phyloP scores from a whole-genome alignment of 2,329 filamentous ascomycete species.

The Aureobasidium sp. region DNA sequence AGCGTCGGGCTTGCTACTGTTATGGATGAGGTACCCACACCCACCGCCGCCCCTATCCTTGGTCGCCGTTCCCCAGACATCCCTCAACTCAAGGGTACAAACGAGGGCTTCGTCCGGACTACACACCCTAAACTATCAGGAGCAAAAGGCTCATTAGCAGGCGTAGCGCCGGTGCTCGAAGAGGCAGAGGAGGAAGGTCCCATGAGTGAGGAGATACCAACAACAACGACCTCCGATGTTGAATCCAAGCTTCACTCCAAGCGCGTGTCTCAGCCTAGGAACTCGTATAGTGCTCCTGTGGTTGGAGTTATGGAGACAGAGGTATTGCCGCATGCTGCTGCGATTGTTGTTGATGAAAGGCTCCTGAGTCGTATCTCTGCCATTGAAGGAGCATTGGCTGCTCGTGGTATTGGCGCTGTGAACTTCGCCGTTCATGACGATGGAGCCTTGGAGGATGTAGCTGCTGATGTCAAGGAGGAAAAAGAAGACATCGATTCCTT shows the following conservation, averaged over 20 bases:
- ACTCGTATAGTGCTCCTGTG: not conserved
- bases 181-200: not conserved
- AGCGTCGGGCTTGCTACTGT: not conserved
- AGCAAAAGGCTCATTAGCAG: not conserved
- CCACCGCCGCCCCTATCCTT: not conserved
- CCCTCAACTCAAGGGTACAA: not conserved
- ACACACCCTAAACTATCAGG: not conserved
- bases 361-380: not conserved
- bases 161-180: not conserved
- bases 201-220: not conserved
- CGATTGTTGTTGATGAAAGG: not conserved
- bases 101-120: not conserved
- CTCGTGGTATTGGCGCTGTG: not conserved
- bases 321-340: not conserved
- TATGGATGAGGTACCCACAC: not conserved
- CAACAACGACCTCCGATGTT: not conserved
- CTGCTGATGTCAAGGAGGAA: not conserved
- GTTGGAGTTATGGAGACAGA: not conserved
- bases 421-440: conserved; percentile 10
- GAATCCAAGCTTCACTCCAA: not conserved
- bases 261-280: not conserved
- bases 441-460: too few relatives aligned
- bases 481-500: not conserved
- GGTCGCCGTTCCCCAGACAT: not conserved
- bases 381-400: not conserved